Percentiles rank a stretch among this genome's conserved stretches.
These are phyloP conservation scores for Asparagopsis taxiformis DNA, from an alignment of 31 red algal genomes.

Conservation along the genomic window DNA sequence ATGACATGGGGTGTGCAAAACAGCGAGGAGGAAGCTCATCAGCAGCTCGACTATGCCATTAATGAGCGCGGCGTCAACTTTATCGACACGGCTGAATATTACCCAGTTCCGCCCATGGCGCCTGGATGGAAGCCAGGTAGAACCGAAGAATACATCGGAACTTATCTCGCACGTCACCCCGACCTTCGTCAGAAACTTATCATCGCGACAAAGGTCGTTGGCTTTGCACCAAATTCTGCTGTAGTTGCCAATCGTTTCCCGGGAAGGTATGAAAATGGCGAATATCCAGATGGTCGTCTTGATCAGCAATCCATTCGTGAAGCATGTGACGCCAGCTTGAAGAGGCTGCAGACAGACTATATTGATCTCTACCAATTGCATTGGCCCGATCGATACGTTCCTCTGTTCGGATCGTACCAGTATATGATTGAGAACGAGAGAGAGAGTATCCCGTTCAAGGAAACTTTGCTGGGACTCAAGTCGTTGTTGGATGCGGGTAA, in stretches of 20 bases:
- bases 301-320: conserved; percentile 33
- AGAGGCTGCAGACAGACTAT: conserved; percentile 31
- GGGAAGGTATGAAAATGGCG: neutral
- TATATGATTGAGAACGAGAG: conserved; percentile 25
- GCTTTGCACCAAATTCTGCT: neutral
- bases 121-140: no score
- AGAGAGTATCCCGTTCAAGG: neutral
- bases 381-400: conserved; percentile 68
- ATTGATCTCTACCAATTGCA: conserved; percentile 81
- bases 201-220: conserved; percentile 56
- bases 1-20: no score
- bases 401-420: conserved; percentile 27
- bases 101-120: no score
- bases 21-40: no score
- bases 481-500: conserved; percentile 35
- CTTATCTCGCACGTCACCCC: no score
- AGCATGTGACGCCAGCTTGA: conserved; percentile 43
- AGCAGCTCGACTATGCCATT: no score
- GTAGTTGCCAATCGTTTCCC: conserved; percentile 1
- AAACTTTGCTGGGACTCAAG: conserved; percentile 29
- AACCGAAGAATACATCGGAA: no score
- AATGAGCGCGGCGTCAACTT: no score
- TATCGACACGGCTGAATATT: no score
- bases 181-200: no score
- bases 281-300: conserved; percentile 1